phyloP scores from a whole-genome alignment of 306 rosid species.

The Acacia melanoxylon region DNA sequence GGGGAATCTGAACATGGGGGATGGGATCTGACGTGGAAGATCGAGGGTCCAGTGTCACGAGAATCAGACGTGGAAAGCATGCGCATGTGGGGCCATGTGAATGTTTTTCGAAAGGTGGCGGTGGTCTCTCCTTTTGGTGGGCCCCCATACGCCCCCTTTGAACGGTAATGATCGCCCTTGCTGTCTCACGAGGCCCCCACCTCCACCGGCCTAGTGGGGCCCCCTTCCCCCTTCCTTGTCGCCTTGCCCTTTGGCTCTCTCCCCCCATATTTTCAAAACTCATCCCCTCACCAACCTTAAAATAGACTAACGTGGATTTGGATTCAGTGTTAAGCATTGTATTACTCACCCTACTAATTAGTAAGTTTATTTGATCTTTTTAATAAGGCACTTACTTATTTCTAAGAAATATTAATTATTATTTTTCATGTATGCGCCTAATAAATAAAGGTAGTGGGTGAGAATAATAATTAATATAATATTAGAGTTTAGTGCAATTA shows the following conservation, averaged over 20 bases:
- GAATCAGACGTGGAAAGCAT: slow-evolving; percentile 52
- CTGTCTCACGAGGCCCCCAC: slow-evolving; percentile 31
- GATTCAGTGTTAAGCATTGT: no score
- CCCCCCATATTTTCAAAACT: neutral
- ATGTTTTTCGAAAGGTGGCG: neutral
- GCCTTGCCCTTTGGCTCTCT: slow-evolving; percentile 11
- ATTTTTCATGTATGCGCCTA: no score
- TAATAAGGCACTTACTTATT: no score
- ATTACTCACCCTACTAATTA: no score
- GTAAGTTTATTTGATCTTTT: no score
- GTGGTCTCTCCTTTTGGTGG: slow-evolving; percentile 1
- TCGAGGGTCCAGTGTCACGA: slow-evolving; percentile 50
- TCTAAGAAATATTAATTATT: no score
- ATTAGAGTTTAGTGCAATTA: no score
- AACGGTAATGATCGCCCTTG: slow-evolving; percentile 30
- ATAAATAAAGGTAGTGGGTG: no score
- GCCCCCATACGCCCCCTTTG: neutral
- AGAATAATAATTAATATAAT: no score
- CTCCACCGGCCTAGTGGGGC: slow-evolving; percentile 34
- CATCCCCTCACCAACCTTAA: slow-evolving; percentile 15
- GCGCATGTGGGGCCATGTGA: slow-evolving; percentile 36
- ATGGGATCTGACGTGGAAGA: slow-evolving; percentile 40
- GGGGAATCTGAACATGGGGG: neutral
- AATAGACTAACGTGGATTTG: neutral
- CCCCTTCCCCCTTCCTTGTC: slow-evolving; percentile 17